phyloP scores from a whole-genome alignment of 257 asterid genomes.

The Solanum gandarillasii region DNA sequence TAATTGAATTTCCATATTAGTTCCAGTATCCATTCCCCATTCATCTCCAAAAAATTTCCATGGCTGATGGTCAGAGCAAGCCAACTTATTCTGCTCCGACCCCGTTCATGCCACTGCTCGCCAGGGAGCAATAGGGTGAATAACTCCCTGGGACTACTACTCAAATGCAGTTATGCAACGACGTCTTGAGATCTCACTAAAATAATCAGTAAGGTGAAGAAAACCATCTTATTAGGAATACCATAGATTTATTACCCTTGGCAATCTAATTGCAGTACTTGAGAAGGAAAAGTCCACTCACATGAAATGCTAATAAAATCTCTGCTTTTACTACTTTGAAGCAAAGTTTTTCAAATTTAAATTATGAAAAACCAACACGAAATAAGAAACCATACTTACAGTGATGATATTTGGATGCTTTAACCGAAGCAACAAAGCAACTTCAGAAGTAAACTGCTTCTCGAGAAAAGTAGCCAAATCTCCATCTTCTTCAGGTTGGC shows the following conservation, averaged over 20 bases:
- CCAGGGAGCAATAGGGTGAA: background rate
- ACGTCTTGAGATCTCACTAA: background rate
- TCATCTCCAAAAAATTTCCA: background rate
- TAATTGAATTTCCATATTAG: background rate
- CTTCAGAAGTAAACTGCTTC: conserved; percentile 85
- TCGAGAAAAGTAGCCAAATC: conserved; percentile 83
- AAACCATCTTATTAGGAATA: background rate
- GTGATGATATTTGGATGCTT: conserved; percentile 88
- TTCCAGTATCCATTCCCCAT: background rate
- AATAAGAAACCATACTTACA: conserved; percentile 26
- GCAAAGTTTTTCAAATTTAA: background rate
- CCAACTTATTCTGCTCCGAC: background rate
- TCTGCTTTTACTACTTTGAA: background rate
- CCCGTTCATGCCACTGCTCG: background rate
- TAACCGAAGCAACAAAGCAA: conserved; percentile 66
- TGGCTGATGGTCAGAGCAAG: background rate
- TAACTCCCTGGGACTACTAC: background rate
- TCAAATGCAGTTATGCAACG: background rate
- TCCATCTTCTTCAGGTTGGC: conserved; percentile 95
- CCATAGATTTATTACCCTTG: background rate
- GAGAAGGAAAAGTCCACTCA: background rate
- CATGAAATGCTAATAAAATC: background rate
- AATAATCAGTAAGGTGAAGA: background rate
- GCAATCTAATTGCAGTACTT: background rate
- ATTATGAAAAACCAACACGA: background rate